Evolutionary conservation across 768 basidiomycete species (phyloP), one percentile per base, ranked within the genome.

Genomic region (Pleurotus giganteus): DNA sequence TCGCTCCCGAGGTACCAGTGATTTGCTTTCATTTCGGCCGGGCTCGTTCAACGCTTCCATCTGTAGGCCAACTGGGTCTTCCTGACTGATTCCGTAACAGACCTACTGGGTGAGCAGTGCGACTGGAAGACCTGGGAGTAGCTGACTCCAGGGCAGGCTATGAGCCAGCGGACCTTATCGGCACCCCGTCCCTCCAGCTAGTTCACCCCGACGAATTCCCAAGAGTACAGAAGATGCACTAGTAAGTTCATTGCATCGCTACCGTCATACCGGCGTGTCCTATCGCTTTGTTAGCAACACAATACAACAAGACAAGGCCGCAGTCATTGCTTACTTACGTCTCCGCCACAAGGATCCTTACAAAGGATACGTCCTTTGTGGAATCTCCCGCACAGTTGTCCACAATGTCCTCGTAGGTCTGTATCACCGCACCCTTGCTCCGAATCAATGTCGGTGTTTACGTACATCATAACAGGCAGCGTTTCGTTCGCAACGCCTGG

Each of bases 181-280:
- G 86, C 2, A 76, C 72, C 29, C 80, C 88, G 3, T 88, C 85
- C 2, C 73, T 91, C 41, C 82, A 88, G 52, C 84, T 91, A 57
- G 88, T 89, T 26, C 90, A 92, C 65, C 89, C 89, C 2, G 90
- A 91, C 49, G 89, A 92, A 65, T 84, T 84, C 60, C 66, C 77
- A 26, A 77, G 81, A 31, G 80, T 86, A n/a, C 80, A 80, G 62
- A 75, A 77, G 56, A 71, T 90, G 36, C 90, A 91, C 66, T 87
- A 87, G 88, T 89, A 60, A 37, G 65, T 58, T 44, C 41, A 50
- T 34, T 42, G 53, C 27, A 12, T 12, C 44, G 5, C 9, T 31
- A 31, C 17, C 31, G 26, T 43, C 21, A 47, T 32, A 4, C 17
- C 49, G 21, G 57, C 36, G 24, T 31, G 23, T 26, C 5, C 47